Percentiles rank a stretch among this genome's conserved stretches.
Evolutionary conservation across 2,329 filamentous ascomycete species (phyloP).

Genomic region (Paramyrothecium sp.): DNA sequence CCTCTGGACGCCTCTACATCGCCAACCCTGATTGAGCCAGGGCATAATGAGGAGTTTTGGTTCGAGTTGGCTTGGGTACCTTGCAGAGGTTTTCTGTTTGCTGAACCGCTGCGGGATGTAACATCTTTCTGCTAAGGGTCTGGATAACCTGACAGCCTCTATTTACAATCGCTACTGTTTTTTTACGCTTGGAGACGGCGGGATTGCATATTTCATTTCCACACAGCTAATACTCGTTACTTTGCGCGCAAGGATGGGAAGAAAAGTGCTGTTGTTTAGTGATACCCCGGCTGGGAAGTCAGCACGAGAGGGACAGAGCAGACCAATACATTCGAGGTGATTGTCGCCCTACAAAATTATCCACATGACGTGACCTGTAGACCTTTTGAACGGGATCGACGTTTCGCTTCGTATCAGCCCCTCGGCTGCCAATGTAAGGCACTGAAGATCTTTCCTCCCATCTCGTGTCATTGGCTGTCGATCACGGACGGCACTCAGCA

Average conservation of each 20-base stretch:
- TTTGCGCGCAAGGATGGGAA: slow-evolving; percentile 1
- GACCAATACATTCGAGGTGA: neutral
- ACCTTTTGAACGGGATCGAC: neutral
- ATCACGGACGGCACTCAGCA: neutral
- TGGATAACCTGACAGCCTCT: slow-evolving; percentile 4
- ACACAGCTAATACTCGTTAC: slow-evolving; percentile 6
- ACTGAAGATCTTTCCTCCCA: neutral
- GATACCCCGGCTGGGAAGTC: slow-evolving; percentile 5
- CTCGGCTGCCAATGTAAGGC: neutral
- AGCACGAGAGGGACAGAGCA: neutral
- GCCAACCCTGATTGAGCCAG: slow-evolving; percentile 71
- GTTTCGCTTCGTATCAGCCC: neutral
- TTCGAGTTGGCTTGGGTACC: neutral
- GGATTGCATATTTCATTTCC: neutral
- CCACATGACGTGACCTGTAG: neutral
- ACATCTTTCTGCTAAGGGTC: neutral
- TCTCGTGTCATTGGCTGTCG: neutral
- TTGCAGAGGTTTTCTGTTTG: neutral
- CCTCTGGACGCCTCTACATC: slow-evolving; percentile 73
- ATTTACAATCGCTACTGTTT: neutral
- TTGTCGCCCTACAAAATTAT: neutral
- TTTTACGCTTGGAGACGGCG: slow-evolving; percentile 1
- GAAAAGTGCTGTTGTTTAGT: slow-evolving; percentile 2
- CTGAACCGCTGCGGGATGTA: neutral
- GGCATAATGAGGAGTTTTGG: slow-evolving; percentile 1